phyloP scores from a whole-genome alignment of 805 yeast species.

The Schizosaccharomyces japonicus region DNA sequence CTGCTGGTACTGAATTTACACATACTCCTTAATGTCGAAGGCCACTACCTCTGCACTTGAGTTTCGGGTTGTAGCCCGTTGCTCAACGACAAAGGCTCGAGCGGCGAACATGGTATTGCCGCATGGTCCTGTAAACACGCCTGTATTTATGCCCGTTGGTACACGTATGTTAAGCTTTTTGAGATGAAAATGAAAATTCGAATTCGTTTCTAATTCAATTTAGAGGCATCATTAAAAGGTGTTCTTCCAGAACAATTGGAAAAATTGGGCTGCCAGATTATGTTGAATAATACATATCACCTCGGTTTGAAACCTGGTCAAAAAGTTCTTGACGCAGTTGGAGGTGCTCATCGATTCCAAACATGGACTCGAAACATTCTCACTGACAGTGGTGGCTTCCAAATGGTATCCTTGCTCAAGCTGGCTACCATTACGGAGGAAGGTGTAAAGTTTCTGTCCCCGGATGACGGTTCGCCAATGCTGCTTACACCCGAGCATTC shows the following conservation, averaged over 20 bases:
- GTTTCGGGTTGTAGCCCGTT: conserved; percentile 20
- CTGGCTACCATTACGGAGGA: conserved; percentile 25
- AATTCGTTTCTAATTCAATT: conserved; percentile 12
- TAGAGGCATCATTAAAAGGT: conserved; percentile 25
- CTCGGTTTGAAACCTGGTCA: conserved; percentile 24
- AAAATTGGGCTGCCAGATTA: conserved; percentile 20
- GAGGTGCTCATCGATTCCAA: conserved; percentile 23
- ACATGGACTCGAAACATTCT: conserved; percentile 21
- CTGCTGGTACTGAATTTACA: too few species aligned
- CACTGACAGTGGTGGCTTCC: conserved; percentile 17
- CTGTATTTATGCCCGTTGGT: conserved; percentile 12
- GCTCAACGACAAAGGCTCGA: conserved; percentile 22
- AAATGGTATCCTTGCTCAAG: conserved; percentile 23
- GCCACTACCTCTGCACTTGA: conserved; percentile 17
- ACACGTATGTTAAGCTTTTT: conserved; percentile 28
- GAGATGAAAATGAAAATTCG: conserved; percentile 7
- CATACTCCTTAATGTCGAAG: too few species aligned
- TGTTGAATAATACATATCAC: conserved; percentile 24
- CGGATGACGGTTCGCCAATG: conserved; percentile 26
- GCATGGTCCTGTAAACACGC: not conserved
- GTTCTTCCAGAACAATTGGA: conserved; percentile 21
- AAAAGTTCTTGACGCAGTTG: conserved; percentile 19
- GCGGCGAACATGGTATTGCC: conserved; percentile 18
- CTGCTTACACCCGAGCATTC: conserved; percentile 25
- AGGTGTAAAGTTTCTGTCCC: conserved; percentile 23